These are phyloP conservation scores for Citrus cavaleriei DNA, from an alignment of 345 rosid species.

Conservation along the genomic window DNA sequence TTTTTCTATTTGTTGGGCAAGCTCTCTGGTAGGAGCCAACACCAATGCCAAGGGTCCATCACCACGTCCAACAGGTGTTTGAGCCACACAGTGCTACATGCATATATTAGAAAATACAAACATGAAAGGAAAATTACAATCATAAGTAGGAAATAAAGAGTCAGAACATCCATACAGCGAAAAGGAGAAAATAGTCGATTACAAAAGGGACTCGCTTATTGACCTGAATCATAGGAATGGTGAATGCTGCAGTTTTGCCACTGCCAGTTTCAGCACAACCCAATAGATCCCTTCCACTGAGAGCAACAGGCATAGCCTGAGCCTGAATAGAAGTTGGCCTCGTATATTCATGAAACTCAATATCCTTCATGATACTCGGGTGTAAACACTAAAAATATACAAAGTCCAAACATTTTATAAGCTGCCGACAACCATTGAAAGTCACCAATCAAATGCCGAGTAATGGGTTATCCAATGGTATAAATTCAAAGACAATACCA, in stretches of 20 bases:
- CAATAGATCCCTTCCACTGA: constrained; percentile 37
- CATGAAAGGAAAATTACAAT: background rate
- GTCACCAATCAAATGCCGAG: background rate
- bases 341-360: constrained; percentile 27
- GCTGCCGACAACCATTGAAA: background rate
- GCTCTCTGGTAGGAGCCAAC: constrained; percentile 43
- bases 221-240: constrained; percentile 44
- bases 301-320: constrained; percentile 38
- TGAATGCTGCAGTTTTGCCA: constrained; percentile 43
- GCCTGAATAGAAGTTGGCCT: constrained; percentile 40
- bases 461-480: background rate
- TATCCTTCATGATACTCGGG: constrained; percentile 33
- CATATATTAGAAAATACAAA: background rate
- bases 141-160: background rate
- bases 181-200: too few species aligned
- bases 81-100: constrained; percentile 39
- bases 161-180: too few species aligned
- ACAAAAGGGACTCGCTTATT: too few species aligned
- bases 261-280: constrained; percentile 46
- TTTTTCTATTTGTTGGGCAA: constrained; percentile 41
- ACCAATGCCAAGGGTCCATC: constrained; percentile 42
- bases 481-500: constrained; percentile 15
- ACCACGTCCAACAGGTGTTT: constrained; percentile 27
- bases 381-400: constrained; percentile 25
- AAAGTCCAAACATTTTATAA: background rate